A percentile compares a stretch with the other conserved stretches of the same genome.
These are phyloP conservation scores for Leccinum solheimii DNA, from an alignment of 1,284 basidiomycete species.

Conservation along the genomic window DNA sequence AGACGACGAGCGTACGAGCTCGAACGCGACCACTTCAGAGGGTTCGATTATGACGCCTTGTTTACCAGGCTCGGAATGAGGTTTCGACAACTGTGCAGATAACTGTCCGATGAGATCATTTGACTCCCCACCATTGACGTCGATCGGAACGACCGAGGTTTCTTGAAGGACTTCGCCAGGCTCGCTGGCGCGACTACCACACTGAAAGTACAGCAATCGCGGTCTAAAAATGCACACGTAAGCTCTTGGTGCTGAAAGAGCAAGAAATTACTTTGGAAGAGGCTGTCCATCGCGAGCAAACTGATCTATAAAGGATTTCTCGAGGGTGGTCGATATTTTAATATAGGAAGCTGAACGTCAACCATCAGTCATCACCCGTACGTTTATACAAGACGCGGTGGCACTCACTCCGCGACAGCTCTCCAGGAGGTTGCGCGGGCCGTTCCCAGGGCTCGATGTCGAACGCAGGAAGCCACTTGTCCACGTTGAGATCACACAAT, in stretches of 20 bases:
- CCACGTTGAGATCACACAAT: slow-evolving; percentile 37
- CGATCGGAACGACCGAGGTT: slow-evolving; percentile 43
- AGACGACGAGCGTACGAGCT: slow-evolving; percentile 39
- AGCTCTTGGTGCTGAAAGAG: background rate
- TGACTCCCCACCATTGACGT: slow-evolving; percentile 38
- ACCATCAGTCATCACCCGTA: slow-evolving; percentile 1
- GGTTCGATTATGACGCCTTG: slow-evolving; percentile 60
- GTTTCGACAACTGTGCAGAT: slow-evolving; percentile 45
- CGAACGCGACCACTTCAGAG: slow-evolving; percentile 63
- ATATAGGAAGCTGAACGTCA: slow-evolving; percentile 39
- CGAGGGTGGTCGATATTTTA: slow-evolving; percentile 37
- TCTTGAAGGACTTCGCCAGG: slow-evolving; percentile 36
- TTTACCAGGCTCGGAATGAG: slow-evolving; percentile 23
- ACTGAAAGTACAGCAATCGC: slow-evolving; percentile 45
- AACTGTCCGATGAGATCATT: slow-evolving; percentile 64
- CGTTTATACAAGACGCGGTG: background rate
- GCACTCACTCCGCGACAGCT: too few relatives aligned
- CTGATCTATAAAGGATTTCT: slow-evolving; percentile 35
- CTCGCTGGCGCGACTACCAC: slow-evolving; percentile 38
- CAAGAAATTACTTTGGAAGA: slow-evolving; percentile 32
- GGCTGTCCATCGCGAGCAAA: slow-evolving; percentile 24
- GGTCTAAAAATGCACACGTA: slow-evolving; percentile 14
- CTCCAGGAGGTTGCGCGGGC: too few relatives aligned
- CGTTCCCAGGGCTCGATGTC: too few relatives aligned
- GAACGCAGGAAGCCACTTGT: too few relatives aligned